Evolutionary conservation across 139 green algal genomes (phyloP).

Genomic region (Diplosphaera chodatii): DNA sequence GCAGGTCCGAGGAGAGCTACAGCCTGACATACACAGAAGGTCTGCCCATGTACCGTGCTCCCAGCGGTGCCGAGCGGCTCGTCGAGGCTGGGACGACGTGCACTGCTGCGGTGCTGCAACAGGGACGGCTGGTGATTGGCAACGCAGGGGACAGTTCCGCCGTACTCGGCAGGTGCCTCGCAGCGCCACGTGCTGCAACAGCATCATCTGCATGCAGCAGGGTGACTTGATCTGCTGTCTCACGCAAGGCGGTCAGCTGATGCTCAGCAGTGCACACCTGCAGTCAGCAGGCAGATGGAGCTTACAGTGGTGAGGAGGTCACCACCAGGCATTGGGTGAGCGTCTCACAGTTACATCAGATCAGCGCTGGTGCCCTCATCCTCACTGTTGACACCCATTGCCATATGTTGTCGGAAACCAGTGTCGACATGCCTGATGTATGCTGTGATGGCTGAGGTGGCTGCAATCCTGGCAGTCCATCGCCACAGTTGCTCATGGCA

Average conservation of each 20-base stretch:
- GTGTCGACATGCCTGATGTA: too few relatives aligned
- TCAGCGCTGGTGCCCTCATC: too few relatives aligned
- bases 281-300: background rate
- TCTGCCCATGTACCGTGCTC: background rate
- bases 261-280: background rate
- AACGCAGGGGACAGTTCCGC: slow-evolving; percentile 58
- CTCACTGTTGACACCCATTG: too few relatives aligned
- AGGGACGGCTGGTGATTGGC: slow-evolving; percentile 26
- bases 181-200: too few relatives aligned
- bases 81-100: slow-evolving; percentile 63
- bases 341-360: too few relatives aligned
- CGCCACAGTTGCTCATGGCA: too few relatives aligned
- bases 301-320: slow-evolving; percentile 6
- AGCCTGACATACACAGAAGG: background rate
- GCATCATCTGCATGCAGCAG: too few relatives aligned
- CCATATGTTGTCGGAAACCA: too few relatives aligned
- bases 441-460: too few relatives aligned
- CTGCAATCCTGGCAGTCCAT: too few relatives aligned
- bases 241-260: too few relatives aligned
- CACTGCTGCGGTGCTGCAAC: slow-evolving; percentile 53
- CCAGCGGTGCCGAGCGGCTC: background rate
- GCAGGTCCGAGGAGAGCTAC: background rate
- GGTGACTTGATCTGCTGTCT: too few relatives aligned
- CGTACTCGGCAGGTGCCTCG: slow-evolving; percentile 34
- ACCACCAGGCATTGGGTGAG: slow-evolving; percentile 15